Evolutionary conservation across 495 filamentous ascomycete species (phyloP), one percentile per base, ranked within the genome.

Genomic region (Tetracladium setigerum): DNA sequence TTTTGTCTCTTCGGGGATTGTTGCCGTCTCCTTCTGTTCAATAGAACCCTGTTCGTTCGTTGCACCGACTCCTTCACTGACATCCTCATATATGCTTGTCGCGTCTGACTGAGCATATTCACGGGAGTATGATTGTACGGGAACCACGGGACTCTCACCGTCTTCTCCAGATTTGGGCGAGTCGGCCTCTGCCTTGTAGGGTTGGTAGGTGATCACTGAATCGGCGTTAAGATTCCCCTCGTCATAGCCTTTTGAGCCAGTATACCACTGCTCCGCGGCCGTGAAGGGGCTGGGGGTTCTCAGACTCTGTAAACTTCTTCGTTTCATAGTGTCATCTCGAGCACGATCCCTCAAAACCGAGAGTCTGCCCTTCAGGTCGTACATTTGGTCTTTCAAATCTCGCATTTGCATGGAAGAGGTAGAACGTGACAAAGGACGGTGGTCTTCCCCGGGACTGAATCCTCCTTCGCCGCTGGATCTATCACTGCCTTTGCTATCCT

Each of bases 321-420:
- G 76, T 52, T 86, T 84, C 52, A 95, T 64, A 50, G 76, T 86
- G 55, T 96, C 92, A 50, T 86, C 86, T 40, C 86, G 78, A 5
- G 84, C 83, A 60, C 89, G 84, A 53, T 89, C 79, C 49, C 90
- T 81, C 30, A 98, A 66, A 10, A 73, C 84, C 4, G 90, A 95
- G 16, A 98, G 87, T 54, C 89, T 87, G 41, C 91, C 92, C 56
- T 91, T 89, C 18, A 98, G 69, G 53, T 89, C 89, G 54, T 90
- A 83, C 84, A 97, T 92, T 67, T 98, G 89, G 52, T 90, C 84
- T 43, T 86, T 84, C 13, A 97, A 71, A 58, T 87, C 86, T 18
- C 85, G 78, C 65, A 95, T 88, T 56, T 89, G 86, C 19, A 76
- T 69, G 30, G 81, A 77, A 13, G 78, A 81, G 19, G 68, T 62